Evolutionary conservation across 148 eudicot genomes (phyloP).

Genomic region (Rhododendron henanense): DNA sequence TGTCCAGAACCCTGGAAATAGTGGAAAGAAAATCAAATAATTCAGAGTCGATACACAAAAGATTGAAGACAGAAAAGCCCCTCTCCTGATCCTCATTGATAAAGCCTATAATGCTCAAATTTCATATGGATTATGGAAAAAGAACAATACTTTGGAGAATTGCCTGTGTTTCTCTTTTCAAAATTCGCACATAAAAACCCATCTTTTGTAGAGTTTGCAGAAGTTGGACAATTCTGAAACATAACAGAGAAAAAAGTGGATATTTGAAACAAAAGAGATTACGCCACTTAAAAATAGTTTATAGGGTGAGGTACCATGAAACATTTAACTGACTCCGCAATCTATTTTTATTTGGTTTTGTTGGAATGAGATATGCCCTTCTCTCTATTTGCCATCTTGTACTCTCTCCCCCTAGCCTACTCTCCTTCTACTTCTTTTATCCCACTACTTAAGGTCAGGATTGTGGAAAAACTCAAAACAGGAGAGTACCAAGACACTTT

Average conservation of each 20-base stretch:
- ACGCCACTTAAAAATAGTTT: background rate
- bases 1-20: background rate
- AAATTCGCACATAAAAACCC: background rate
- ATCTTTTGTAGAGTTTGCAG: background rate
- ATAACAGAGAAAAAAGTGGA: background rate
- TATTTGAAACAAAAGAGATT: background rate
- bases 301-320: background rate
- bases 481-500: background rate
- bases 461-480: background rate
- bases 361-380: background rate
- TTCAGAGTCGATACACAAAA: background rate
- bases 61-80: background rate
- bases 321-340: background rate
- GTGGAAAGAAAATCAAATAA: background rate
- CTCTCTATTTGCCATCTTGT: background rate
- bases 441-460: background rate
- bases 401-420: background rate
- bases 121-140: background rate
- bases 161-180: background rate
- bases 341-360: background rate
- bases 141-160: background rate
- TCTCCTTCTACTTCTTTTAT: background rate
- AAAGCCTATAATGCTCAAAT: background rate
- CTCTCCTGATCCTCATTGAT: background rate
- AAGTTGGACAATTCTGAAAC: background rate